Conservation (phyloP, 495 filamentous ascomycete genomes). For the Podospora didyma region DNA sequence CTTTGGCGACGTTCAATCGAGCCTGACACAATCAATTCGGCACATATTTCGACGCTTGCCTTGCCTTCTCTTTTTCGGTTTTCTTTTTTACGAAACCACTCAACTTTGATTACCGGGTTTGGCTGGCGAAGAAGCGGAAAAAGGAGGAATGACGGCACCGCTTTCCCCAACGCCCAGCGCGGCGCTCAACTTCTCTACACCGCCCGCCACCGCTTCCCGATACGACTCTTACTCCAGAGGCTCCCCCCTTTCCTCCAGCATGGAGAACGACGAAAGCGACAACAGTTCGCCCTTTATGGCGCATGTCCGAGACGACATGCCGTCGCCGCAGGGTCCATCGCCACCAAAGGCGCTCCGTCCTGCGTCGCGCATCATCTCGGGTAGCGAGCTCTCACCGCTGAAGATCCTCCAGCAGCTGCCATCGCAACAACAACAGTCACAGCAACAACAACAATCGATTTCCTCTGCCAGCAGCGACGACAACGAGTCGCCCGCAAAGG, state of each 20-base stretch:
- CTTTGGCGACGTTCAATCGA: neutral
- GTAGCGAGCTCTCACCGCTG: conserved; percentile 45
- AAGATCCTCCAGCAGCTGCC: conserved; percentile 40
- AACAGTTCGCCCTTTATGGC: conserved; percentile 28
- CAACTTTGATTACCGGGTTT: too few relatives aligned
- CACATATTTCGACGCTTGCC: too few relatives aligned
- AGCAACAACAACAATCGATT: conserved; percentile 3
- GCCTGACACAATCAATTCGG: neutral
- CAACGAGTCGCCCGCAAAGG: conserved; percentile 12
- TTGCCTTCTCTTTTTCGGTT: too few relatives aligned
- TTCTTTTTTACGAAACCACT: too few relatives aligned
- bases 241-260: conserved; percentile 8
- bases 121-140: neutral
- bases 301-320: conserved; percentile 21
- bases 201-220: conserved; percentile 13
- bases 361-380: conserved; percentile 44
- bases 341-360: conserved; percentile 36
- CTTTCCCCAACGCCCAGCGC: conserved; percentile 32
- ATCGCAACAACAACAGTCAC: conserved; percentile 4
- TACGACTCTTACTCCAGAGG: conserved; percentile 21
- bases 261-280: conserved; percentile 21
- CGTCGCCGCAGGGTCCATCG: conserved; percentile 22
- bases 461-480: conserved; percentile 13
- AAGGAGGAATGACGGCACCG: conserved; percentile 23
- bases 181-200: conserved; percentile 36